Evolutionary conservation across 2,329 filamentous ascomycete species (phyloP).

Genomic region (Alternaria postmessia): DNA sequence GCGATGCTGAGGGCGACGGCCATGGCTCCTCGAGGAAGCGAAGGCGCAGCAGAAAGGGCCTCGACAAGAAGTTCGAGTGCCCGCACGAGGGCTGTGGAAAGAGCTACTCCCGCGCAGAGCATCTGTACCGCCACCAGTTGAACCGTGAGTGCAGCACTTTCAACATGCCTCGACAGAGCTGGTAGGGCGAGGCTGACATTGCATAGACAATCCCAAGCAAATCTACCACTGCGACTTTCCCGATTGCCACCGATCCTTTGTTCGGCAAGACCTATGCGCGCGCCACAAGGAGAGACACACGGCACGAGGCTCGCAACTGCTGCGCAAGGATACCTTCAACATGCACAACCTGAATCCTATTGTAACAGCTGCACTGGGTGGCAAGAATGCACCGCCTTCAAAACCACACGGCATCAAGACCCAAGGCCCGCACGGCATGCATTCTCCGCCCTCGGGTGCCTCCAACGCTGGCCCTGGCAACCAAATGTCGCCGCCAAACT

Average conservation of each 20-base stretch:
- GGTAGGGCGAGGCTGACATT: conserved; percentile 18
- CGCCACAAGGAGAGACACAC: conserved; percentile 62
- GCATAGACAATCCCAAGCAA: conserved; percentile 84
- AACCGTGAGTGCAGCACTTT: conserved; percentile 71
- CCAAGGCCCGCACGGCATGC: conserved; percentile 34
- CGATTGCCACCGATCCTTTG: conserved; percentile 88
- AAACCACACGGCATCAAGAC: conserved; percentile 28
- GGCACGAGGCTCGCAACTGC: conserved; percentile 75
- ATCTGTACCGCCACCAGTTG: conserved; percentile 93
- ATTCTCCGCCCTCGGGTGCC: conserved; percentile 43
- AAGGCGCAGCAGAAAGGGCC: conserved; percentile 75
- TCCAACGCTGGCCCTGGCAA: conserved; percentile 30
- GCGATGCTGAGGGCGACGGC: conserved; percentile 40
- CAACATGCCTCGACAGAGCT: not conserved
- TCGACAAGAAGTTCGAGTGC: conserved; percentile 77
- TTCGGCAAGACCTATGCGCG: conserved; percentile 90
- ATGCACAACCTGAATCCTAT: conserved; percentile 60
- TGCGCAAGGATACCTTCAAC: conserved; percentile 72
- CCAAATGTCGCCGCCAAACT: conserved; percentile 48
- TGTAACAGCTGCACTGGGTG: conserved; percentile 49
- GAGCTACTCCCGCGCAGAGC: conserved; percentile 94
- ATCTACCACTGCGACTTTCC: conserved; percentile 94
- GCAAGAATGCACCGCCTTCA: conserved; percentile 37
- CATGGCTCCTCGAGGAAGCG: conserved; percentile 60
- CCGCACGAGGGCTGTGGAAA: conserved; percentile 88